These are phyloP conservation scores for Cladosporium sp. DNA, from an alignment of 2,329 filamentous ascomycete species.

Conservation along the genomic window DNA sequence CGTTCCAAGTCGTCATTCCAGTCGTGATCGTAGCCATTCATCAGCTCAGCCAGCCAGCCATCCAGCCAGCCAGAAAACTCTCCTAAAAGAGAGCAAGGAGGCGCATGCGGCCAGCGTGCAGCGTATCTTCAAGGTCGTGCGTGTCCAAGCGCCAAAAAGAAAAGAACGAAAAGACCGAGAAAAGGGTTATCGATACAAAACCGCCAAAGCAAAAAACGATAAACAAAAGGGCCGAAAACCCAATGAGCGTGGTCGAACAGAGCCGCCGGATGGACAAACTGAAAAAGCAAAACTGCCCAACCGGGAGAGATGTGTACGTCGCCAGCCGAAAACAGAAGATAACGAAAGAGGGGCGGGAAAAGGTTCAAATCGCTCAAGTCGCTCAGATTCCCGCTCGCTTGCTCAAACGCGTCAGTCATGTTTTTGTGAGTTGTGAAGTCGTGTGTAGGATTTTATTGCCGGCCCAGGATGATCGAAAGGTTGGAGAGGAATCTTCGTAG, in stretches of 20 bases:
- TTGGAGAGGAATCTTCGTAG: background rate
- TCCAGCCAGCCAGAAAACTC: background rate
- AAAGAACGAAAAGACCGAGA: background rate
- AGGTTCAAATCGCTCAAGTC: background rate
- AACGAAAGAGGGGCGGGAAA: background rate
- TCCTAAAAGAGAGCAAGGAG: background rate
- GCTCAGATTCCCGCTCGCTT: conserved; percentile 4
- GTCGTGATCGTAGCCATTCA: background rate
- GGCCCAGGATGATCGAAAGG: background rate
- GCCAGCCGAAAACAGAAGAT: background rate
- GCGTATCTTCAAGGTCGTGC: background rate
- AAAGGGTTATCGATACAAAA: background rate
- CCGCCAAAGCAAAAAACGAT: background rate
- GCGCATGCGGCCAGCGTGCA: background rate
- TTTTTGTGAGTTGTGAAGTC: background rate
- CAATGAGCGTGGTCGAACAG: background rate
- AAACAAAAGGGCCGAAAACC: conserved; percentile 1
- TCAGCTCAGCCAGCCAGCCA: background rate
- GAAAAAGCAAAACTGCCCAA: background rate
- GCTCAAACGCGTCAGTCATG: background rate
- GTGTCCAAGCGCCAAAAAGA: background rate
- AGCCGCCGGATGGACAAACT: no score
- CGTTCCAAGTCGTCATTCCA: background rate
- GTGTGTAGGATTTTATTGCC: background rate
- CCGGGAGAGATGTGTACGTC: background rate